Conservation (phyloP, 2,329 filamentous ascomycete species). For the Bipolaris sorokiniana region DNA sequence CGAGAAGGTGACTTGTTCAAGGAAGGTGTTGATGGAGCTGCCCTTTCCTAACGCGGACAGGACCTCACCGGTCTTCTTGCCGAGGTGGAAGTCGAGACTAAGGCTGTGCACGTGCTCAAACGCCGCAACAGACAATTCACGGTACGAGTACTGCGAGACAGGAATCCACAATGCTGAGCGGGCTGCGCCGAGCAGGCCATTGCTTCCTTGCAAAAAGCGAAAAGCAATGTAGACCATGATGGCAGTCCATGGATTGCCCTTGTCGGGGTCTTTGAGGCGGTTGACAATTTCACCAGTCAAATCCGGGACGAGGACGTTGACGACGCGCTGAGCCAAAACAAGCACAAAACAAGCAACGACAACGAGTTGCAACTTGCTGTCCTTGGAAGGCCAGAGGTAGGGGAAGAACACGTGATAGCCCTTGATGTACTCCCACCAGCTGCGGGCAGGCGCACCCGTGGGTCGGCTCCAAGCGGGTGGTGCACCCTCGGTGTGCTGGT, state of each 20-base stretch:
- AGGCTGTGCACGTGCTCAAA: constrained; percentile 97
- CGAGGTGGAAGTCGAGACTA: constrained; percentile 94
- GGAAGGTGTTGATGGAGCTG: constrained; percentile 92
- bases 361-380: constrained; percentile 73
- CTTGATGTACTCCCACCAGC: constrained; percentile 94
- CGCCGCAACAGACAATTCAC: constrained; percentile 88
- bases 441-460: constrained; percentile 81
- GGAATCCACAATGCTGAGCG: constrained; percentile 92
- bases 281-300: constrained; percentile 84
- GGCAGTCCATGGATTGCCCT: constrained; percentile 71
- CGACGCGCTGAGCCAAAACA: constrained; percentile 76
- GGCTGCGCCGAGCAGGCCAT: constrained; percentile 82
- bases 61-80: constrained; percentile 95
- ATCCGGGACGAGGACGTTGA: constrained; percentile 85
- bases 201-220: constrained; percentile 84
- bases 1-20: constrained; percentile 95
- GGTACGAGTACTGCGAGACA: constrained; percentile 95
- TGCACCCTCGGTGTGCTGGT: constrained; percentile 61
- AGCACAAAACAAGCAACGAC: constrained; percentile 83
- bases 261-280: constrained; percentile 62
- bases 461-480: constrained; percentile 87
- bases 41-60: constrained; percentile 95
- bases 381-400: constrained; percentile 92
- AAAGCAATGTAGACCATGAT: constrained; percentile 79
- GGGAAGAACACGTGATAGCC: constrained; percentile 95